phyloP scores from a whole-genome alignment of 257 asterid species.

The Verbascum thapsus region DNA sequence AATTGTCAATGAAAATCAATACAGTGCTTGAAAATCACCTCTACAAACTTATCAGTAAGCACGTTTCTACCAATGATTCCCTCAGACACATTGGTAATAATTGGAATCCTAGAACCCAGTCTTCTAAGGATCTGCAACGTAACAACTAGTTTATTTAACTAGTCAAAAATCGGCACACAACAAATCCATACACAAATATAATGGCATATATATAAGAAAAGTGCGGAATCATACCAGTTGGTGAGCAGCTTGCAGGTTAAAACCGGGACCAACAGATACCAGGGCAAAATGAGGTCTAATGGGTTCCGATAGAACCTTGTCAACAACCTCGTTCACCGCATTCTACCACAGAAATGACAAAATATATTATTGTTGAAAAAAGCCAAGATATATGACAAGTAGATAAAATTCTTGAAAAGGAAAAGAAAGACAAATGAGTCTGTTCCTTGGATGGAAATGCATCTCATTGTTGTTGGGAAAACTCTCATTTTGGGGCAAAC shows the following conservation, averaged over 20 bases:
- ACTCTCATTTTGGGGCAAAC: not conserved
- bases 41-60: conserved; percentile 50
- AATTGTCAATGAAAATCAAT: not conserved
- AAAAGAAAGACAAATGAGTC: not conserved
- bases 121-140: conserved; percentile 55
- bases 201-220: not conserved
- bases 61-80: conserved; percentile 74
- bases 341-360: conserved; percentile 42
- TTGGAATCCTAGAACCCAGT: conserved; percentile 58
- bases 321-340: conserved; percentile 74
- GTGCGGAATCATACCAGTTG: conserved; percentile 43
- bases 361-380: conserved; percentile 22
- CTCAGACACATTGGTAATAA: conserved; percentile 49
- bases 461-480: not conserved
- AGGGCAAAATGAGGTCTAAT: conserved; percentile 81
- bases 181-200: not conserved
- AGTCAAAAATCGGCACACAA: conserved; percentile 15
- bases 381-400: conserved; percentile 1
- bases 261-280: conserved; percentile 60
- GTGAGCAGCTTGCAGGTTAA: conserved; percentile 45
- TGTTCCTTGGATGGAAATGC: conserved; percentile 9
- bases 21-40: conserved; percentile 43
- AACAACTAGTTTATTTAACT: conserved; percentile 26
- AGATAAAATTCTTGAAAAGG: conserved; percentile 9
- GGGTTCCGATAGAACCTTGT: conserved; percentile 67